Evolutionary conservation across 148 eudicot species (phyloP), one percentile per base, ranked within the genome.

Genomic region (Vaccinium macrocarpon): DNA sequence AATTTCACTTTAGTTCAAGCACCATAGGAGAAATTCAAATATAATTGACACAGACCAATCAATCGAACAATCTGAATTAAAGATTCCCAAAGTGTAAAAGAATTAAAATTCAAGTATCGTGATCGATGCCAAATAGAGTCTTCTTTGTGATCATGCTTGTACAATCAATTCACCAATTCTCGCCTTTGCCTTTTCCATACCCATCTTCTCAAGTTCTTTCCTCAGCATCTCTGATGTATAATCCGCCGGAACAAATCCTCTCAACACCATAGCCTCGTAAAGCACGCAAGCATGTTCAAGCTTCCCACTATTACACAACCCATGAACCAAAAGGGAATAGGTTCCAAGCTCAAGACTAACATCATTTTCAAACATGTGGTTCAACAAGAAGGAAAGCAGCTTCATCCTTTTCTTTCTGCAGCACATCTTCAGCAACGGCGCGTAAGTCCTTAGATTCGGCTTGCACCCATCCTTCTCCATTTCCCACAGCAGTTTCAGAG

Each of bases 401-500:
- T 93, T 93, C 93, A 96, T 93, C 86, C 95, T 90, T 84, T 91
- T 91, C 89, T 89, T 87, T 80, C 73, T 85, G 82, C 95, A 94
- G 79, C 93, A 94, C 95, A 96, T 89, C 86, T 89, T 94, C 86
- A 96, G 81, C 81, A 96, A 86, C 18, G 98, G 95, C 1, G 84
- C 88, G 71, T 93, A 96, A 15, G 98, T 96, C 35, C 80, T 81
- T 71, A 90, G 64, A 90, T 92, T 84, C 0, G 97, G 98, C 78
- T 76, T 83, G 82, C 92, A 91, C 11, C 81, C 84, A 21, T 82
- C 86, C 85, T 87, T 88, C 82, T 93, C 98, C 98, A 96, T 92
- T 84, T 90, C 91, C 56, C 75, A 78, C 19, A 94, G 91, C 84
- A 94, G 87, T 81, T 86, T 86, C n/a, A 96, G 76, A 32, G 99